Percentiles rank a stretch among this genome's conserved stretches.
Conservation (phyloP, 805 yeast species). For the Yarrowia sp. region DNA sequence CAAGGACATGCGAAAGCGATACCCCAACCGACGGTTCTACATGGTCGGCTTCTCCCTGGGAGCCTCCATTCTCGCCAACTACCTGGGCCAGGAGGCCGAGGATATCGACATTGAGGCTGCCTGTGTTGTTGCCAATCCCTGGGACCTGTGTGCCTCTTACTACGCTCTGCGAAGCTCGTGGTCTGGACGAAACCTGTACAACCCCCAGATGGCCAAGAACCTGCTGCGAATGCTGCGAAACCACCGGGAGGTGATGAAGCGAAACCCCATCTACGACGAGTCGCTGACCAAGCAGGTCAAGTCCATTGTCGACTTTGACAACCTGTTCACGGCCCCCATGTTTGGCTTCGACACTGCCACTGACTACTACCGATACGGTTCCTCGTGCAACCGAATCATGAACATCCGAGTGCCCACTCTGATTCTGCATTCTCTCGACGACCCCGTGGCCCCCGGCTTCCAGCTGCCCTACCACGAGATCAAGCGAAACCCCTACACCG, state of each 20-base stretch:
- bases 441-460: slow-evolving; percentile 68
- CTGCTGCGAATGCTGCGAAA: slow-evolving; percentile 54
- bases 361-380: slow-evolving; percentile 70
- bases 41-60: slow-evolving; percentile 86
- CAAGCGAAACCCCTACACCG: slow-evolving; percentile 63
- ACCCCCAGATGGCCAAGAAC: slow-evolving; percentile 59
- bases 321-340: slow-evolving; percentile 65
- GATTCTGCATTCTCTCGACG: slow-evolving; percentile 71
- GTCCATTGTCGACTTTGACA: slow-evolving; percentile 65
- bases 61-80: slow-evolving; percentile 72
- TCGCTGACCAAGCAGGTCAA: slow-evolving; percentile 45
- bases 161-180: slow-evolving; percentile 53
- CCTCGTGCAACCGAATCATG: slow-evolving; percentile 61
- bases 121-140: slow-evolving; percentile 68
- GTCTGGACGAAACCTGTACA: slow-evolving; percentile 58
- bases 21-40: slow-evolving; percentile 70
- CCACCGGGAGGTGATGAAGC: slow-evolving; percentile 54
- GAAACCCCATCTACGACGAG: slow-evolving; percentile 47
- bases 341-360: slow-evolving; percentile 68
- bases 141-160: slow-evolving; percentile 69
- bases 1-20: slow-evolving; percentile 56
- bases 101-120: slow-evolving; percentile 59
- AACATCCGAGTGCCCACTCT: slow-evolving; percentile 68
- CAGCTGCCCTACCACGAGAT: slow-evolving; percentile 62
- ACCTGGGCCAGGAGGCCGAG: slow-evolving; percentile 68